Base-by-base conservation (phyloP, 345 rosid species). In the Excoecaria agallocha region DNA sequence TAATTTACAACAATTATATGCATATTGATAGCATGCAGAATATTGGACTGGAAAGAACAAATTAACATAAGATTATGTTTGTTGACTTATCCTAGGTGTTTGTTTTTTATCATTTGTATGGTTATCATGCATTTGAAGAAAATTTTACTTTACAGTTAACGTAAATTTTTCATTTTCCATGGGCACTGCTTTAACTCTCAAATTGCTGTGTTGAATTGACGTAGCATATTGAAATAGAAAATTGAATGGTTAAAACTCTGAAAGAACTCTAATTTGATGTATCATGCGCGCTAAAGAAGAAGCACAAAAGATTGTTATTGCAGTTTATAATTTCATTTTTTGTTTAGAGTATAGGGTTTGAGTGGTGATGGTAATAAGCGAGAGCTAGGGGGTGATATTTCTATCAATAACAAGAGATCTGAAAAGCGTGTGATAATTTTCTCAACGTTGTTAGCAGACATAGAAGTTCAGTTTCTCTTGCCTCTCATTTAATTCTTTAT, bases 201-300 rank as follows among this genome's bases (percentile, higher is more conserved):
- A 13, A 5, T 54, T 5, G 56, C 0, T 39, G 20, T 12, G 12
- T 16, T 19, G 22, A 19, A 24, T 74, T 4, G 8, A 13, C 63
- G 38, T 6, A 22, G 5, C n/a, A 24, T 43, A 55, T 52, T 65
- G 52, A 54, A 30, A 38, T 74, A 54, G 46, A 3, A 3, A 11
- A 13, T 10, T 22, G 11, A 13, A 17, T 22, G 13, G 50, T 73
- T 73, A 35, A 30, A 37, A 5, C 43, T 48, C 35, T 15, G 38
- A 50, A 50, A 62, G 69, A 13, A 56, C 1, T 56, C 22, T 73
- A 30, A 58, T 46, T 46, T 64, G 37, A 74, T 67, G 48, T 57
- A 13, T 48, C 51, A 12, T 24, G 41, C 63, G 5, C 25, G 11
- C 51, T 20, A 45, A 30, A 7, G 71, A 55, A 43, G 63, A 66